phyloP scores from a whole-genome alignment of 305 asterid species.

The Rubia tinctorum region DNA sequence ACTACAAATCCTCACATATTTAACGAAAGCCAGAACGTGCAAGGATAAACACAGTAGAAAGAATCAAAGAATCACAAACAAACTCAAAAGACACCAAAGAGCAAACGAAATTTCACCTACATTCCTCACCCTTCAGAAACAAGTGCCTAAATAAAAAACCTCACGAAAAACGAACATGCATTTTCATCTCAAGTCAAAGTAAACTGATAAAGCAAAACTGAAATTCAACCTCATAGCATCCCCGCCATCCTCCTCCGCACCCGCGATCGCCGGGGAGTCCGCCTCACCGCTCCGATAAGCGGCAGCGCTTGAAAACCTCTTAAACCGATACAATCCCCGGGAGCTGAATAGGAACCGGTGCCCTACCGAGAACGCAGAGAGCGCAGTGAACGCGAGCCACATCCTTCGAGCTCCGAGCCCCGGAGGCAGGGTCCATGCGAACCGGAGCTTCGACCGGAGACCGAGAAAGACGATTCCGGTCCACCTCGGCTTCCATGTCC shows the following conservation, averaged over 20 bases:
- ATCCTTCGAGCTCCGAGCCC: constrained; percentile 87
- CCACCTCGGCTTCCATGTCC: constrained; percentile 98
- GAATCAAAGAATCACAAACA: neutral
- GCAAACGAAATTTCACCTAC: neutral
- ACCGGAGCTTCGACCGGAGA: constrained; percentile 74
- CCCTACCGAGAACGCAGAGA: constrained; percentile 84
- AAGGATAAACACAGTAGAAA: neutral
- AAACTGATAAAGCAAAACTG: neutral
- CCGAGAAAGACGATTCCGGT: constrained; percentile 78
- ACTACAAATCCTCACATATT: neutral
- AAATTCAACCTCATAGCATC: constrained; percentile 41
- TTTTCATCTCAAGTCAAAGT: neutral
- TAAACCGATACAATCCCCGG: constrained; percentile 41
- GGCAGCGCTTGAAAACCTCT: constrained; percentile 21
- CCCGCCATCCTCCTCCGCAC: constrained; percentile 28
- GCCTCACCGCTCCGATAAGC: constrained; percentile 17
- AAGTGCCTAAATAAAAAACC: neutral
- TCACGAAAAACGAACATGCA: neutral
- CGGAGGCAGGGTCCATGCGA: constrained; percentile 83
- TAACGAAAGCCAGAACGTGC: neutral
- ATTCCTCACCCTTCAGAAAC: neutral
- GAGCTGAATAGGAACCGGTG: constrained; percentile 67
- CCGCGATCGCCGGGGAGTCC: constrained; percentile 16
- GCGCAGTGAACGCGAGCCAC: constrained; percentile 90
- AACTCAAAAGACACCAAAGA: neutral